Evolutionary conservation across 2,329 filamentous ascomycete species (phyloP), one percentile per base, ranked within the genome.

Genomic region (Phoma sp.): DNA sequence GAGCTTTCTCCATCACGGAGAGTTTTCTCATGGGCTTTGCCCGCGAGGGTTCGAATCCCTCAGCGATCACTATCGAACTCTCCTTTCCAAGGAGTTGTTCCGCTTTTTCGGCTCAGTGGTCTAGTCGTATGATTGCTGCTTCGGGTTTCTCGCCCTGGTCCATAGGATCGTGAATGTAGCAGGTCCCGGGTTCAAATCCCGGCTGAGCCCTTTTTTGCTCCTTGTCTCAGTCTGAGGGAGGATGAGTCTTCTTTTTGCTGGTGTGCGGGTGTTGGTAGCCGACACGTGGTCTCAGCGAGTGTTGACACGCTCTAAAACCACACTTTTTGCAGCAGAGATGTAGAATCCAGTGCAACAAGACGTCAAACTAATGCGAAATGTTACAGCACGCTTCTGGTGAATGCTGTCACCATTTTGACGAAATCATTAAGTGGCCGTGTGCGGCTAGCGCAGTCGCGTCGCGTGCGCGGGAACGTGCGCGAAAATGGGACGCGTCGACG

Each of bases 401-500:
- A 29, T 29, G 6, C 27, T 29, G 6, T 9, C 27, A 9, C 27
- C 6, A 29, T 18, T 18, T 18, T 29, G 27, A 1, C 27, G 3
- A 4, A 6, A 7, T 29, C 27, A 9, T 29, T 29, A 29, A 29
- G 27, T 29, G 41, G 29, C 56, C 27, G 27, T 9, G 27, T 29
- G 6, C 27, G 27, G 27, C 27, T 29, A 29, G 27, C 27, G 27
- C 9, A 9, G 27, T 29, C 68, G 66, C 67, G 64, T 59, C 62
- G 57, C 18, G 18, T 18, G 18, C 18, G 18, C 18, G 18, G 18
- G 18, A 18, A 18, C 56, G 59, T 59, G 60, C 64, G 58, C 66
- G 66, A 60, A 52, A 59, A 53, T 10, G 48, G 57, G 52, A 65
- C 55, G 54, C 62, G 63, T 63, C 54, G 52, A 60, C 61, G 51